Percentiles rank a stretch among this genome's conserved stretches.
These are phyloP conservation scores for Xylaria nigripes DNA, from an alignment of 495 filamentous ascomycete genomes.

Conservation along the genomic window DNA sequence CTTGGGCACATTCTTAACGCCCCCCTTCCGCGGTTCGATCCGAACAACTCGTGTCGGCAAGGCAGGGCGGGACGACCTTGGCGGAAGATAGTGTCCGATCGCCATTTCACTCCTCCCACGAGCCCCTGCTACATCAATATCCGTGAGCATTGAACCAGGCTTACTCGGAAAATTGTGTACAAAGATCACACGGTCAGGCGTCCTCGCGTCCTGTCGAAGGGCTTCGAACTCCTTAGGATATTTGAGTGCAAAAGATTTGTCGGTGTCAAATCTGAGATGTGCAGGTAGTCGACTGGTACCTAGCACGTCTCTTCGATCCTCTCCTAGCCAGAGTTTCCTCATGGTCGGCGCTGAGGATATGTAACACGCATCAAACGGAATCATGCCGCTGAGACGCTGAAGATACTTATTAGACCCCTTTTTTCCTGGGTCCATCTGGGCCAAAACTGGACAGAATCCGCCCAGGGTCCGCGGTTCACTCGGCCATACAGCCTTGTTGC, in stretches of 20 bases:
- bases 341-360: conserved; percentile 32
- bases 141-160: conserved; percentile 1
- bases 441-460: conserved; percentile 18
- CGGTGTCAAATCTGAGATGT: conserved; percentile 21
- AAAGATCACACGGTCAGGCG: conserved; percentile 24
- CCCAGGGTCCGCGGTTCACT: conserved; percentile 14
- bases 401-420: not conserved
- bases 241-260: not conserved
- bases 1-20: not conserved
- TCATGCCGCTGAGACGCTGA: conserved; percentile 34
- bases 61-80: not conserved
- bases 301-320: conserved; percentile 37
- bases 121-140: conserved; percentile 7
- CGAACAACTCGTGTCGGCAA: not conserved
- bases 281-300: conserved; percentile 35
- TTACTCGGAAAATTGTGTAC: conserved; percentile 6
- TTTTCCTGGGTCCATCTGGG: not conserved
- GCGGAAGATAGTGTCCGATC: not conserved
- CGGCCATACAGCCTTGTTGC: conserved; percentile 19
- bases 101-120: conserved; percentile 19
- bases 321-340: conserved; percentile 33
- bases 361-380: conserved; percentile 38
- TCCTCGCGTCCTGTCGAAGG: conserved; percentile 10
- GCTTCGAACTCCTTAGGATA: conserved; percentile 9
- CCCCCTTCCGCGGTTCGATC: conserved; percentile 19